Evolutionary conservation across 495 filamentous ascomycete species (phyloP).

Genomic region (Penicillium salamii): DNA sequence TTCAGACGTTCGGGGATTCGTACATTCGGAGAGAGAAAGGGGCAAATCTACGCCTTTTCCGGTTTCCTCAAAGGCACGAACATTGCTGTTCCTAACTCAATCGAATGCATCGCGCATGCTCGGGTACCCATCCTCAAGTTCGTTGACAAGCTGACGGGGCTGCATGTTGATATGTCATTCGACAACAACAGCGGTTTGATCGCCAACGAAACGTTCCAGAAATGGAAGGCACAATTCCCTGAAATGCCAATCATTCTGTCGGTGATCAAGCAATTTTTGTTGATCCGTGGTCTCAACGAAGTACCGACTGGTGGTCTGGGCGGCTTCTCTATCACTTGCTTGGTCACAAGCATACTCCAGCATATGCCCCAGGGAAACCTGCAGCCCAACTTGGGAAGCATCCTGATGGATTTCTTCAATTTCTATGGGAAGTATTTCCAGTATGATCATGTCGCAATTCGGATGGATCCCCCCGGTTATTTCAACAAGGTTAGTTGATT

Average conservation of each 20-base stretch:
- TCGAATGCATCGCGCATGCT: constrained; percentile 67
- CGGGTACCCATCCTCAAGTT: constrained; percentile 95
- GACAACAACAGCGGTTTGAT: constrained; percentile 80
- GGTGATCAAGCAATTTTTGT: constrained; percentile 86
- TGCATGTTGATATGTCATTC: constrained; percentile 89
- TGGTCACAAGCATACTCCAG: constrained; percentile 84
- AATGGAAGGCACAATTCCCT: constrained; percentile 76
- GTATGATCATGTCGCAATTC: constrained; percentile 62
- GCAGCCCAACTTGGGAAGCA: constrained; percentile 66
- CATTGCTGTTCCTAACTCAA: constrained; percentile 47
- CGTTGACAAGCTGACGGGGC: constrained; percentile 64
- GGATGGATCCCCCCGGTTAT: constrained; percentile 67
- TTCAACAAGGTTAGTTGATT: constrained; percentile 64
- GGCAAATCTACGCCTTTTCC: constrained; percentile 50
- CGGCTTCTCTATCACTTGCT: constrained; percentile 88
- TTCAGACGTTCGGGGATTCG: constrained; percentile 46
- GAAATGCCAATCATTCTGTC: constrained; percentile 79
- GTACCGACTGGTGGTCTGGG: constrained; percentile 88
- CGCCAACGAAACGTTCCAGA: constrained; percentile 73
- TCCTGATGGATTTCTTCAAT: constrained; percentile 82
- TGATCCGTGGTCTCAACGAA: constrained; percentile 87
- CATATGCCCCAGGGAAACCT: constrained; percentile 63
- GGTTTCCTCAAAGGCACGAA: constrained; percentile 45
- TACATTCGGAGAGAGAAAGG: constrained; percentile 42
- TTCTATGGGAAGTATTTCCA: constrained; percentile 83